Conservation (phyloP, 108 stramenopile species). For the Nitzschia sp. region DNA sequence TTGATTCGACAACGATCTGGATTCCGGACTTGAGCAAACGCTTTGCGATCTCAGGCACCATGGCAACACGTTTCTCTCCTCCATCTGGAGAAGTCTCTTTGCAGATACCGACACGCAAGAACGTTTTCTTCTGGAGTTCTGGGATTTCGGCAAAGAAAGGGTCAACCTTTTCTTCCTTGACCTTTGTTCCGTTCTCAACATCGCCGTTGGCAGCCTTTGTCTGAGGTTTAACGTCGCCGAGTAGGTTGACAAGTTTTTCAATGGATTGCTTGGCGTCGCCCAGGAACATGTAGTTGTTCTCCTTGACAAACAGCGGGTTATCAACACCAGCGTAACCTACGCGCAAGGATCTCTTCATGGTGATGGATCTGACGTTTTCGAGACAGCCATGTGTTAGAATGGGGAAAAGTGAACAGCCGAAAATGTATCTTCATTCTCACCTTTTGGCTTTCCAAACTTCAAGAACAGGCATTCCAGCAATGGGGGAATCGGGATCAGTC, state of each 20-base stretch:
- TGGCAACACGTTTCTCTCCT: slow-evolving; percentile 60
- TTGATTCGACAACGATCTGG: slow-evolving; percentile 49
- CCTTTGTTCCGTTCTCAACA: slow-evolving; percentile 18
- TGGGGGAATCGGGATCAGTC: slow-evolving; percentile 73
- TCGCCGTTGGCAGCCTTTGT: slow-evolving; percentile 12
- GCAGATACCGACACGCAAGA: slow-evolving; percentile 69
- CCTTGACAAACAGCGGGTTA: slow-evolving; percentile 73
- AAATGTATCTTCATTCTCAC: slow-evolving; percentile 98
- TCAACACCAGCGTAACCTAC: slow-evolving; percentile 90
- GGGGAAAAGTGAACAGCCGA: slow-evolving; percentile 85
- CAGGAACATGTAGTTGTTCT: slow-evolving; percentile 81
- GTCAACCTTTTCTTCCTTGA: slow-evolving; percentile 23
- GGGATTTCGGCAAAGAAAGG: slow-evolving; percentile 49
- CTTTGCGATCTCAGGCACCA: slow-evolving; percentile 56
- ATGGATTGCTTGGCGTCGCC: slow-evolving; percentile 70
- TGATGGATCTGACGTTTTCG: slow-evolving; percentile 70
- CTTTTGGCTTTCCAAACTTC: slow-evolving; percentile 81
- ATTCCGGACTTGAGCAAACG: slow-evolving; percentile 54
- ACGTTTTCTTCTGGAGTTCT: slow-evolving; percentile 39
- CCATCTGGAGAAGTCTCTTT: slow-evolving; percentile 55
- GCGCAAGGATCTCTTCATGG: slow-evolving; percentile 85
- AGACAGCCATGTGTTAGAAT: no score
- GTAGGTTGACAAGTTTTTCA: slow-evolving; percentile 45
- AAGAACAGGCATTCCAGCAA: slow-evolving; percentile 80
- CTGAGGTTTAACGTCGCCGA: slow-evolving; percentile 11